Evolutionary conservation across 805 yeast species (phyloP).

Genomic region (Vanderwaltozyma tropicalis): DNA sequence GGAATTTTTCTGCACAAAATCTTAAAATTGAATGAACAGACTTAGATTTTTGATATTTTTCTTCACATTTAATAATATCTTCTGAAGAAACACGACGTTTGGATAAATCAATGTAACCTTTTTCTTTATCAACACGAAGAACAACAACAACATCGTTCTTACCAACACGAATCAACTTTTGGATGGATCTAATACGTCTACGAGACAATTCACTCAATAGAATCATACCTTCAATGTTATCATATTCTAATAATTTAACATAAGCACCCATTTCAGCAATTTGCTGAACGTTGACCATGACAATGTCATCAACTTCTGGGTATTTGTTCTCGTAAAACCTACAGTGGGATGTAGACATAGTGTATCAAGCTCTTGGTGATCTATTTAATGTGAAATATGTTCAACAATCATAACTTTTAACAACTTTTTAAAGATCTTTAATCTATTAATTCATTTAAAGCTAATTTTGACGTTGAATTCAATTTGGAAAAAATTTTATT

Average conservation of each 20-base stretch:
- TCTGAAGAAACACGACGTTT: conserved; percentile 97
- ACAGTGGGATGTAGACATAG: conserved; percentile 80
- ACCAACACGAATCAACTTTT: conserved; percentile 94
- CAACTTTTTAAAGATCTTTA: too few relatives aligned
- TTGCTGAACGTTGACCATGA: conserved; percentile 96
- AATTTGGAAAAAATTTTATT: too few relatives aligned
- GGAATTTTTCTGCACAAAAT: conserved; percentile 96
- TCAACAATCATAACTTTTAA: neutral
- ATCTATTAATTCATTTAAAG: too few relatives aligned
- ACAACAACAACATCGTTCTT: conserved; percentile 98
- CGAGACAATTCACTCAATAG: conserved; percentile 90
- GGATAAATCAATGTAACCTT: conserved; percentile 94
- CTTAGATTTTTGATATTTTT: conserved; percentile 90
- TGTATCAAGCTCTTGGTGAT: neutral
- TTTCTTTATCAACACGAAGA: conserved; percentile 94
- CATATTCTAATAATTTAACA: conserved; percentile 90
- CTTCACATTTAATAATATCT: conserved; percentile 95
- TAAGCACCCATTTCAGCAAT: conserved; percentile 99
- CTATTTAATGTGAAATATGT: neutral
- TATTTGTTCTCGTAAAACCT: conserved; percentile 96
- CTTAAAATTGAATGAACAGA: conserved; percentile 97
- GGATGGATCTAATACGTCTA: conserved; percentile 97
- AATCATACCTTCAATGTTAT: conserved; percentile 98
- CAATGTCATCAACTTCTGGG: conserved; percentile 98
- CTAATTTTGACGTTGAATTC: too few relatives aligned